phyloP scores from a whole-genome alignment of 768 basidiomycete genomes.

The Boletus rubropictus region DNA sequence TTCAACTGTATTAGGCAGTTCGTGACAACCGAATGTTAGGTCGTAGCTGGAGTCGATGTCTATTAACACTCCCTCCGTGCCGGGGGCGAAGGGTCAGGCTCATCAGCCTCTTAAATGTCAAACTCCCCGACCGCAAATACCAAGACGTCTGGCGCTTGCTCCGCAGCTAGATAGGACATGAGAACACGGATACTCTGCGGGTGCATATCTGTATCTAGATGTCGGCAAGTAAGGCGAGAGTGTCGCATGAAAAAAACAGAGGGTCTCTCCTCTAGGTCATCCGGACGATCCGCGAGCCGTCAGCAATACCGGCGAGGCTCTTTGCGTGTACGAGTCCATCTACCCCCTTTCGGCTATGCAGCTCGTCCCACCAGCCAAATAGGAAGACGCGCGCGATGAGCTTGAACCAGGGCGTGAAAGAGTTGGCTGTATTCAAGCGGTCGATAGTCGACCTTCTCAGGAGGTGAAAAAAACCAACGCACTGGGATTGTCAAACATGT shows the following conservation, averaged over 20 bases:
- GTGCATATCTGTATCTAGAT: background rate
- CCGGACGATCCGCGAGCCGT: slow-evolving; percentile 69
- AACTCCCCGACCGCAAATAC: background rate
- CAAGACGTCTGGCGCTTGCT: too few species aligned
- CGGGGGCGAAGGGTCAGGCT: too few species aligned
- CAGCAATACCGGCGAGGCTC: slow-evolving; percentile 51
- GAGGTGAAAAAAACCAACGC: slow-evolving; percentile 21
- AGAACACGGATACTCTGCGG: background rate
- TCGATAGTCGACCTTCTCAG: background rate
- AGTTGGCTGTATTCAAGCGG: slow-evolving; percentile 49
- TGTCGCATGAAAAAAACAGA: background rate
- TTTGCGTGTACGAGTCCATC: slow-evolving; percentile 52
- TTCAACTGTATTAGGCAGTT: too few species aligned
- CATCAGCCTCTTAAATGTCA: too few species aligned
- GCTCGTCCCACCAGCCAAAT: slow-evolving; percentile 98
- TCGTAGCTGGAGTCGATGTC: too few species aligned
- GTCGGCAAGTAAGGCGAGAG: background rate
- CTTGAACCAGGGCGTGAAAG: slow-evolving; percentile 99
- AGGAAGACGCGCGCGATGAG: slow-evolving; percentile 95
- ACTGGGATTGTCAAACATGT: slow-evolving; percentile 84
- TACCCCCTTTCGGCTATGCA: slow-evolving; percentile 53
- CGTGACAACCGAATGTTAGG: too few species aligned
- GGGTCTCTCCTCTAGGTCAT: slow-evolving; percentile 37
- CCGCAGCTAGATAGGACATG: background rate
- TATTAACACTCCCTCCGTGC: too few species aligned